Evolutionary conservation across 495 filamentous ascomycete genomes (phyloP), one percentile per base, ranked within the genome.

Genomic region (Elaphomyces granulatus): DNA sequence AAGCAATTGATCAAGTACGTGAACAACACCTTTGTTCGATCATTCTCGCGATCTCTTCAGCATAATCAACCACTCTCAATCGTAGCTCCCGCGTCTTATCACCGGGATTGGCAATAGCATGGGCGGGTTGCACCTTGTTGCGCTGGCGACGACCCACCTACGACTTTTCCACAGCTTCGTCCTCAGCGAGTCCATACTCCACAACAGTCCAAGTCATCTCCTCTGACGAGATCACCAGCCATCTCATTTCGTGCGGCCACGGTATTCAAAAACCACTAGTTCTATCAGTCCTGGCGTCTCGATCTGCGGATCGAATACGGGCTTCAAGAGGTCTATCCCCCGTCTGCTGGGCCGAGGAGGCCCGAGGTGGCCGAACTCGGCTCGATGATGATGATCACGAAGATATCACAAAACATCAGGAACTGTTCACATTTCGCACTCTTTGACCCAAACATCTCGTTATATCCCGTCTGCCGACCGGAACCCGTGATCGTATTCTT

Each of bases 71-170:
- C 59, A 61, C 32, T 78, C 83, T 56, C 74, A 77, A 16, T 41
- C 51, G 3, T 43, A 73, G 40, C 80, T 85, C 73, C 70, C 73
- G 3, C 71, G 76, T 3, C 81, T 81, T 3, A 42, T 84, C 9
- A 52, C 83, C 43, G 81, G 80, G 14, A 48, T 86, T 2, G 81
- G 81, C 21, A 81, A 85, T 56, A 78, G 72, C 50, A 77, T 77
- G 63, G 81, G 81, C 45, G 80, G 60, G 37, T 62, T 63, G 48
- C 61, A 72, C 36, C 63, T 81, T 30, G 57, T 57, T 44, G n/a
- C 6, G 15, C 8, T 28, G 17, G 54, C 79, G 2, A 56, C 81
- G 8, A 55, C 76, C 26, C 75, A 83, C 56, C 80, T 80, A 8
- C 70, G 79, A 3, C 70, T 86, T 2, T 64, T 85, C 42, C 60